Evolutionary conservation across 2,329 filamentous ascomycete species (phyloP).

Genomic region (Calonectria leucothoes): DNA sequence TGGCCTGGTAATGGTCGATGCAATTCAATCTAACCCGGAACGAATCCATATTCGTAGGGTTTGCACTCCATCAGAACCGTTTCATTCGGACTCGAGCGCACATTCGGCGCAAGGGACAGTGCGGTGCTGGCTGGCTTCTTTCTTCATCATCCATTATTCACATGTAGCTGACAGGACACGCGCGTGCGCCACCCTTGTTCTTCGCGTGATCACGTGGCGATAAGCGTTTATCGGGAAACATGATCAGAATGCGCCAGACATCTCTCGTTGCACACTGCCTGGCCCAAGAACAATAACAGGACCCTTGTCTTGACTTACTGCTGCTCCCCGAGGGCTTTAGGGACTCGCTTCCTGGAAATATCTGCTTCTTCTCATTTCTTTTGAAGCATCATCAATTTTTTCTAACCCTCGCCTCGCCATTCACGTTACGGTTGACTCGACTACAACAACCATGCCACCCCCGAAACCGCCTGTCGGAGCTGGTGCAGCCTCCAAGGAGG

Average conservation of each 20-base stretch:
- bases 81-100: background rate
- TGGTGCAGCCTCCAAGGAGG: constrained; percentile 75
- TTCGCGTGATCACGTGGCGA: constrained; percentile 45
- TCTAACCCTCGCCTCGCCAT: background rate
- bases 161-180: background rate
- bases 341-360: background rate
- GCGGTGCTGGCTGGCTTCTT: background rate
- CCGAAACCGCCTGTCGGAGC: constrained; percentile 50
- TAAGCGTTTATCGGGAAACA: constrained; percentile 20
- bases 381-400: background rate
- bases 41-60: constrained; percentile 60
- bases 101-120: background rate
- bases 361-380: too few species aligned
- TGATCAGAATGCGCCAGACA: background rate
- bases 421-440: constrained; percentile 32
- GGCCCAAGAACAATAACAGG: background rate
- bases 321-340: background rate
- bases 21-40: constrained; percentile 96
- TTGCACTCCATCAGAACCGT: constrained; percentile 31
- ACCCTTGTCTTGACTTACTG: background rate
- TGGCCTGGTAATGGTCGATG: constrained; percentile 92
- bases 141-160: background rate
- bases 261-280: background rate
- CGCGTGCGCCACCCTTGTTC: background rate
- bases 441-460: constrained; percentile 30